Base-by-base conservation (phyloP, 2,329 filamentous ascomycete genomes). In the Aspergillus melleus region DNA sequence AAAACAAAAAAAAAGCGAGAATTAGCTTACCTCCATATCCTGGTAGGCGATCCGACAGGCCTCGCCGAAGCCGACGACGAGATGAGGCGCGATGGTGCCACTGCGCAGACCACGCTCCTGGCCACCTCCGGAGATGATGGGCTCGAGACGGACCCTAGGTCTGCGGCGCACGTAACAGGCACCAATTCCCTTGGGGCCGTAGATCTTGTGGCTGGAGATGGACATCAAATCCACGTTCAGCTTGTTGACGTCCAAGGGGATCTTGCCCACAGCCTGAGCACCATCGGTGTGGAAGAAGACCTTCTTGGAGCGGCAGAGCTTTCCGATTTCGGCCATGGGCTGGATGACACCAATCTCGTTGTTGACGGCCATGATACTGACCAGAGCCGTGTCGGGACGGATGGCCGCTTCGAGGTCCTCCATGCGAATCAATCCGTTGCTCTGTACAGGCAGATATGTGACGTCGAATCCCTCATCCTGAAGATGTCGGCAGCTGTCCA, bases 311-410 rank as follows among this genome's bases (percentile, higher is more conserved):
- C 95, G 88, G 78, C 95, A 99, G 14, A 99, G 82, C 78, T 89
- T 90, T 71, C 95, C 95, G 74, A 99, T 99, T 79, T 96, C 87
- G 69, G 92, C 90, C 60, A 99, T 80, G 0, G 95, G 95, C 77
- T 99, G 95, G 60, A 99, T 96, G n/a, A 99, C 95, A 72, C 95
- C 95, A 70, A 99, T 98, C 79, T 99, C 95, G 77, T 99, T 99
- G 83, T 99, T 99, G 71, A 99, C 95, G 0, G 95, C 88, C 95
- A 99, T 99, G 77, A 99, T 91, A 73, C 93, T 97, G 77, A 98
- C 93, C 30, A 99, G 81, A 49, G 87, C 88, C 14, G 95, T 99
- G 61, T 98, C 93, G 0, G 93, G 93, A 61, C 90, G 87, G 63
- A 99, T 96, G 24, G 94, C 92, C 22, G 88, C 90, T 79, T 96